Evolutionary conservation across 768 basidiomycete genomes (phyloP).

Genomic region (Sporobolomyces pararoseus): DNA sequence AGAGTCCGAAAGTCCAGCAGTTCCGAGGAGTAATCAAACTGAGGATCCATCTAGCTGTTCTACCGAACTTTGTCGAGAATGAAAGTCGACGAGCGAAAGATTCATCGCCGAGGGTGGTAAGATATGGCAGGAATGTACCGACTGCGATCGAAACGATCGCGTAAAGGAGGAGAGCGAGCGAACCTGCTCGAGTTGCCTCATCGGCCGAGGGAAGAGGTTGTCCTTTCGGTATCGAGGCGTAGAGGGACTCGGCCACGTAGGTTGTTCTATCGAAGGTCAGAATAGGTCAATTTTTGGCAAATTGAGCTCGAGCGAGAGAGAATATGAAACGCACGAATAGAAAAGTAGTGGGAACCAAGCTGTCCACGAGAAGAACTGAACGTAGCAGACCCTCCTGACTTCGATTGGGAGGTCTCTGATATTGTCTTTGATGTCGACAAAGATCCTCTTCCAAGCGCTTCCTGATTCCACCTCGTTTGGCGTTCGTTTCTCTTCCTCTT

Average conservation of each 20-base stretch:
- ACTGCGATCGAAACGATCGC: constrained; percentile 64
- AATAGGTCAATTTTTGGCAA: no score
- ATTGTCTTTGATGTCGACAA: constrained; percentile 51
- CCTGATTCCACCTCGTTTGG: background rate
- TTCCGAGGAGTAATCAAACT: constrained; percentile 29
- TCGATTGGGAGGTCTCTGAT: constrained; percentile 34
- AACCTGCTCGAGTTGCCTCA: constrained; percentile 76
- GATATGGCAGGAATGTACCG: constrained; percentile 68
- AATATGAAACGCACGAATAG: constrained; percentile 16
- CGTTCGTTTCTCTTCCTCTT: constrained; percentile 50
- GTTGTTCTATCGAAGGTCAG: constrained; percentile 34
- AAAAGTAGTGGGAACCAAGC: constrained; percentile 41
- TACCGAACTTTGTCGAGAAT: constrained; percentile 11
- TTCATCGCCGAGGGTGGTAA: constrained; percentile 48
- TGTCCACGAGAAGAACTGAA: constrained; percentile 44
- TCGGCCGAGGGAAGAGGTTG: constrained; percentile 48
- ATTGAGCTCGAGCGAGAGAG: background rate
- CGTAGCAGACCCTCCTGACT: constrained; percentile 44
- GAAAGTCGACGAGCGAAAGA: constrained; percentile 25
- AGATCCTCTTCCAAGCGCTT: constrained; percentile 1
- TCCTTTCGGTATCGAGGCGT: constrained; percentile 8
- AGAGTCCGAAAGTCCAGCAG: constrained; percentile 66
- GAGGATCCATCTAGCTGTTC: constrained; percentile 1
- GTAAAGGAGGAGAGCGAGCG: constrained; percentile 74
- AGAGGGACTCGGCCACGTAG: constrained; percentile 38